Base-by-base conservation (phyloP, 768 basidiomycete genomes). In the Aureoboletus auriporus region DNA sequence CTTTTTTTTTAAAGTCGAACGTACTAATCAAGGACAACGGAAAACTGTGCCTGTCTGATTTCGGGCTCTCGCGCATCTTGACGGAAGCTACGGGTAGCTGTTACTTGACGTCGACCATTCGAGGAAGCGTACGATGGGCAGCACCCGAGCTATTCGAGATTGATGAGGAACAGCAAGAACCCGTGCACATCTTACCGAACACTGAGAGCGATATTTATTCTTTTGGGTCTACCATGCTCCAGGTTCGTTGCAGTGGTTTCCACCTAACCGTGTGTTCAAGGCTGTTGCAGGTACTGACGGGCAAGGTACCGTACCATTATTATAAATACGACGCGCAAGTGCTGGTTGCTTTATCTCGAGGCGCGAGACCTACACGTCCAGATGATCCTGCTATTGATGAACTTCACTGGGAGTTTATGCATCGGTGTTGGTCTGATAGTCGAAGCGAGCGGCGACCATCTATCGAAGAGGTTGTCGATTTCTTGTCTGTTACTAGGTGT, bases 81-180 rank as follows among this genome's bases (percentile, higher is more conserved):
- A 57, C 50, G 45, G 66, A 68, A 20, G 50, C 54, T 4, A 52
- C 49, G 17, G 53, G 49, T 8, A 56, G 51, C 13, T 53, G 56
- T 6, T 67, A 64, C 44, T 39, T 59, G 51, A 60, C 63, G 1
- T 64, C 64, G 6, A 58, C 62, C n/a, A 58, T 76, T 27, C 70
- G 71, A 14, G 75, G 77, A 8, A 74, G 72, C 20, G 64, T 76
- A 30, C 69, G 75, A 1, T 78, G 77, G 75, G 72, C 71, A 6
- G 77, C 76, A 47, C 64, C 74, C 0, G 60, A 70, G 13, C 47
- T 79, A 0, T 76, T 73, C 49, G 58, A 54, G 6, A 34, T 62
- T 16, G 51, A 49, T 9, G 62, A 69, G 13, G 65, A 70, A 20
- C 40, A 37, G 26, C 37, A 51, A n/a, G 45, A 49, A 13, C 56